phyloP scores from a whole-genome alignment of 805 yeast species.

The Ascoidea rubescens region DNA sequence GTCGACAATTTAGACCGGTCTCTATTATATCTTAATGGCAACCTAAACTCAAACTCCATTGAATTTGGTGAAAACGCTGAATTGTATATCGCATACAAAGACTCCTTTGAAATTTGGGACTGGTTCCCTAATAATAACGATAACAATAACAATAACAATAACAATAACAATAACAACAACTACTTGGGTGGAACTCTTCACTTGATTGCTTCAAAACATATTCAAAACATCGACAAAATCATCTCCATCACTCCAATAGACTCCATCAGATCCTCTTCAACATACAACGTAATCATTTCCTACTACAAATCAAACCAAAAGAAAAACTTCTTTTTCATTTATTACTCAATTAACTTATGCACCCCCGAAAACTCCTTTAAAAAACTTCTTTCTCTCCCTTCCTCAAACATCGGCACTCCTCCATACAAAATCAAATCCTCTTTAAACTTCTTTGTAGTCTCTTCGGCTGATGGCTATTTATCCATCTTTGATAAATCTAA shows the following conservation, averaged over 20 bases:
- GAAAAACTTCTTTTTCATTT: constrained; percentile 2
- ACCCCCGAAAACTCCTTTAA: constrained; percentile 1
- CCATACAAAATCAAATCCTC: constrained; percentile 15
- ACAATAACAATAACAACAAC: not conserved
- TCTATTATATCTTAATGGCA: too few relatives aligned
- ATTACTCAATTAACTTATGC: not conserved
- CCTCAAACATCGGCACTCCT: constrained; percentile 13
- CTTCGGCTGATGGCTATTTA: not conserved
- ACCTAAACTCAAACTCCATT: not conserved
- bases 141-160: not conserved
- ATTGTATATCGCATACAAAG: constrained; percentile 16
- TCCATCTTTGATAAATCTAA: not conserved
- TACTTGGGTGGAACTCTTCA: constrained; percentile 13
- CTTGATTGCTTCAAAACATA: constrained; percentile 15
- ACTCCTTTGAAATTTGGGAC: constrained; percentile 25
- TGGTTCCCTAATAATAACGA: constrained; percentile 19
- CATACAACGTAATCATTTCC: constrained; percentile 14
- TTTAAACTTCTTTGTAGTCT: too few relatives aligned
- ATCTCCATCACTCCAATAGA: constrained; percentile 15
- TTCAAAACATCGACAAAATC: constrained; percentile 3
- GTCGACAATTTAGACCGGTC: not conserved
- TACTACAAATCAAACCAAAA: constrained; percentile 5
- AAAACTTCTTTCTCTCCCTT: constrained; percentile 15
- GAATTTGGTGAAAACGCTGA: constrained; percentile 27
- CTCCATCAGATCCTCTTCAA: constrained; percentile 12